These are phyloP conservation scores for Herpetomonas tarakana DNA, from an alignment of 208 protist species.

Conservation along the genomic window DNA sequence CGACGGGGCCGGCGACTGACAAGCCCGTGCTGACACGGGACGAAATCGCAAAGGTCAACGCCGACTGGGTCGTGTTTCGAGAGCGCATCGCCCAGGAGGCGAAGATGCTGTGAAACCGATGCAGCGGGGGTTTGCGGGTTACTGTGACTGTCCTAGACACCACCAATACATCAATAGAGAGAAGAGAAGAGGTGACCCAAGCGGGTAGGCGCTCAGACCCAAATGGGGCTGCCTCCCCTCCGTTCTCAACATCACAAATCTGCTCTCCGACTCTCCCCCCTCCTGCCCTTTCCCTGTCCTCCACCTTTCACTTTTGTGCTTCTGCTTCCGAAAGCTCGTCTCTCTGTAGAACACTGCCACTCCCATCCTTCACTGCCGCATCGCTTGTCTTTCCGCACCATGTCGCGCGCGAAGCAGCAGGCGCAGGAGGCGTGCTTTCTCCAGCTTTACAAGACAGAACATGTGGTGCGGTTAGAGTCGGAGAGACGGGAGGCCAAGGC, in stretches of 20 bases:
- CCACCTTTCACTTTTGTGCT: too few species aligned
- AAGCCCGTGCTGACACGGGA: background rate
- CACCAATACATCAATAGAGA: background rate
- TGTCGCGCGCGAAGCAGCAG: conserved; percentile 29
- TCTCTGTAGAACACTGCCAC: too few species aligned
- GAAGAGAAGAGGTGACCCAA: too few species aligned
- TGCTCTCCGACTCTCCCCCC: too few species aligned
- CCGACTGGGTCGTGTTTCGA: background rate
- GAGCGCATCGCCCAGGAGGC: background rate
- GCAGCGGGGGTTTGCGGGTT: too few species aligned
- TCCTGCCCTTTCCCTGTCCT: too few species aligned
- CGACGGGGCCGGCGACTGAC: background rate
- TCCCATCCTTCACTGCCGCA: too few species aligned
- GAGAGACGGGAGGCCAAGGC: conserved; percentile 77
- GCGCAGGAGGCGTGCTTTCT: conserved; percentile 34
- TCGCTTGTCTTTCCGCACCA: conserved; percentile 15
- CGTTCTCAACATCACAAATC: too few species aligned
- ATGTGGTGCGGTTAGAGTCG: conserved; percentile 77
- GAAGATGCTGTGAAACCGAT: too few species aligned
- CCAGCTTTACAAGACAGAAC: conserved; percentile 67
- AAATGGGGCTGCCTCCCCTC: too few species aligned
- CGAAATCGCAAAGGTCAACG: background rate
- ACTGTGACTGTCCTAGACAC: background rate
- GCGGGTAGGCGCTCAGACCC: too few species aligned
- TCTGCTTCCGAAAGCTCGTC: too few species aligned